These are phyloP conservation scores for Alternaria sp. DNA, from an alignment of 2,329 filamentous ascomycete genomes.

Conservation along the genomic window DNA sequence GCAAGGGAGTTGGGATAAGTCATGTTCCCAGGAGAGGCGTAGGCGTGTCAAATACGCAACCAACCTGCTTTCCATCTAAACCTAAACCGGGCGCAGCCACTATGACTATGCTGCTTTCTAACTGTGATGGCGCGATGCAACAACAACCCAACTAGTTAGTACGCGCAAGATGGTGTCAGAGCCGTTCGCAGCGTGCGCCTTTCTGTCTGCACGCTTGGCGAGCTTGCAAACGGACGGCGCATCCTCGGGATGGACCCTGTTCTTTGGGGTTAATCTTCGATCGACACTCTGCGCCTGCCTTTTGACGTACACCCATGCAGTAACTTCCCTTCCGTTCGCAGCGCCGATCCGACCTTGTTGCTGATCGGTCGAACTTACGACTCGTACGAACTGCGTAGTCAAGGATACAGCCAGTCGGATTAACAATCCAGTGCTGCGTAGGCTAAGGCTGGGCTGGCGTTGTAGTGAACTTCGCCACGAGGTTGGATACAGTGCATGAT, in stretches of 20 bases:
- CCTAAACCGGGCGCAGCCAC: background rate
- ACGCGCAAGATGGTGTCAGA: constrained; percentile 2
- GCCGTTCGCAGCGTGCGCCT: constrained; percentile 1
- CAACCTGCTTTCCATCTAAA: background rate
- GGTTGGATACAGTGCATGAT: constrained; percentile 13
- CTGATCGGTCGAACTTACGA: constrained; percentile 9
- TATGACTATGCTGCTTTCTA: background rate
- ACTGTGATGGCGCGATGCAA: background rate
- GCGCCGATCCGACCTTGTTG: constrained; percentile 7
- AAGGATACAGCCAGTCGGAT: background rate
- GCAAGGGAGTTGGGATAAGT: background rate
- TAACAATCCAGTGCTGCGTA: background rate
- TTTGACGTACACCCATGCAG: background rate
- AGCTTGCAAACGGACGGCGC: background rate
- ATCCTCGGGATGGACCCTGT: constrained; percentile 7
- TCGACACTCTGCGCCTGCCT: background rate
- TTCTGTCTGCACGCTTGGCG: background rate
- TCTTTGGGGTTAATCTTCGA: background rate
- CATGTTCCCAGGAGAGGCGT: background rate
- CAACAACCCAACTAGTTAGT: background rate
- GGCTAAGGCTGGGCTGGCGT: background rate
- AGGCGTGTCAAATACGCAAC: background rate
- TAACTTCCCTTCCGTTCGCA: background rate
- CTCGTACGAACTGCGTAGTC: background rate
- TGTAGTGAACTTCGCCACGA: constrained; percentile 24